A percentile compares a stretch with the other conserved stretches of the same genome.
These are phyloP conservation scores for Coemansia sp. DNA, from an alignment of 192 early-diverging fungal species.

Conservation along the genomic window DNA sequence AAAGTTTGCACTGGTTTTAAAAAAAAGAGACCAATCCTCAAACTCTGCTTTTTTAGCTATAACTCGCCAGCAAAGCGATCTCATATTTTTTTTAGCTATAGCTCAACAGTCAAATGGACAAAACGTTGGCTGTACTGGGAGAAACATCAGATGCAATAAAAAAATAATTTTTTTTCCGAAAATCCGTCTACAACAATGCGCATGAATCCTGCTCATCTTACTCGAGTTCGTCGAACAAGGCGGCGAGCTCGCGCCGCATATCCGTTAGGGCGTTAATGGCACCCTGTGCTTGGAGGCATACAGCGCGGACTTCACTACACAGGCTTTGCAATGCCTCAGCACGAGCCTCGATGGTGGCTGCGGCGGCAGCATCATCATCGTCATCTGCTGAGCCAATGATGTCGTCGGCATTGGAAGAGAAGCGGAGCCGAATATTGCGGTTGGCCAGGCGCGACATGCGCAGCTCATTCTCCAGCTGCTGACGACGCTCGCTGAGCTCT, in stretches of 20 bases:
- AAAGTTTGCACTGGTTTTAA: too few species aligned
- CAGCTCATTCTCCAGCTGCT: slow-evolving; percentile 28
- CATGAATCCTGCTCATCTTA: neutral
- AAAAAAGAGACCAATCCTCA: too few species aligned
- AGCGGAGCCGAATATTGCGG: neutral
- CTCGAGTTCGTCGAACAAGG: neutral
- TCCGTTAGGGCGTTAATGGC: slow-evolving; percentile 1
- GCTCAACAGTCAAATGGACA: too few species aligned
- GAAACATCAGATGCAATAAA: too few species aligned
- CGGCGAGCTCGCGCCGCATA: slow-evolving; percentile 5
- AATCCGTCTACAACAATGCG: neutral
- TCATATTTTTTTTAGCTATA: too few species aligned
- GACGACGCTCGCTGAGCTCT: slow-evolving; percentile 24
- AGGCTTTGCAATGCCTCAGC: neutral
- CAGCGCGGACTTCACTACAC: neutral
- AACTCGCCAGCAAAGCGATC: too few species aligned
- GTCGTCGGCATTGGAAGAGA: neutral
- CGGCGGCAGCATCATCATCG: neutral
- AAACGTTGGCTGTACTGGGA: too few species aligned
- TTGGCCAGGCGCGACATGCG: slow-evolving; percentile 12
- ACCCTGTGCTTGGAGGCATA: slow-evolving; percentile 7
- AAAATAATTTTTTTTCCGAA: too few species aligned
- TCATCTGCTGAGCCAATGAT: neutral
- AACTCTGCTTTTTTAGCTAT: too few species aligned
- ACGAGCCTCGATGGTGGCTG: neutral